A percentile compares a stretch with the other conserved stretches of the same genome.
These are phyloP conservation scores for Penstemon davidsonii DNA, from an alignment of 257 asterid species.

Conservation along the genomic window DNA sequence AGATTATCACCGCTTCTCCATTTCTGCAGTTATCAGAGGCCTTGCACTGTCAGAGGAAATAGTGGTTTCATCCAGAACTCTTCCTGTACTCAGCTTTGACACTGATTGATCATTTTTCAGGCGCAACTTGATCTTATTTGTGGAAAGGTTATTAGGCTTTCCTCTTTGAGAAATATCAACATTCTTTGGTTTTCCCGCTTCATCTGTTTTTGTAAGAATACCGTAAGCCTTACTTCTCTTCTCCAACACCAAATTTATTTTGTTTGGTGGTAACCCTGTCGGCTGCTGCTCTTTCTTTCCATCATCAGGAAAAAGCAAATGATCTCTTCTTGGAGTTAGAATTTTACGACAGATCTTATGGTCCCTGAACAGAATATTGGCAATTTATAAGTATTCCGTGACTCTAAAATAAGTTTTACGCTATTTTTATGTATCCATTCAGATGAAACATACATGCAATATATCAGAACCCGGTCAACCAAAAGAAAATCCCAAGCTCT, in stretches of 20 bases:
- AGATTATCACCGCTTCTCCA: conserved; percentile 47
- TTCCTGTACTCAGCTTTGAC: conserved; percentile 25
- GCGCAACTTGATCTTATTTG: conserved; percentile 30
- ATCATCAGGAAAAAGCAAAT: conserved; percentile 56
- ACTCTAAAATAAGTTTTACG: neutral
- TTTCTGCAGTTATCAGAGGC: conserved; percentile 36
- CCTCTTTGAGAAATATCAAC: conserved; percentile 24
- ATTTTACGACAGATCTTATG: conserved; percentile 46
- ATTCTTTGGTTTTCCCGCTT: conserved; percentile 30
- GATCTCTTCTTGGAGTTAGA: conserved; percentile 69
- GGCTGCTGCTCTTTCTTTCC: conserved; percentile 30
- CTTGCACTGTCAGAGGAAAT: conserved; percentile 28
- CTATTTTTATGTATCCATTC: conserved; percentile 6
- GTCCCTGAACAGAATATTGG: conserved; percentile 47
- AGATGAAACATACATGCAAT: conserved; percentile 58
- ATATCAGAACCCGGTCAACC: conserved; percentile 56
- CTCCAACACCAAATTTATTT: conserved; percentile 30
- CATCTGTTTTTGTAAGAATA: conserved; percentile 28
- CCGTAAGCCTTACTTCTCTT: conserved; percentile 52
- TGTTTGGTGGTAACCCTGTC: conserved; percentile 27
- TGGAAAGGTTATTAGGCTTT: conserved; percentile 36
- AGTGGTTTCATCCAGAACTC: conserved; percentile 24
- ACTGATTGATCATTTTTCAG: conserved; percentile 24
- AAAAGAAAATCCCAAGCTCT: conserved; percentile 76
- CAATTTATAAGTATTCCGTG: conserved; percentile 10